Conservation (phyloP, 2,329 filamentous ascomycete genomes). For the Stagonosporopsis tanaceti region DNA sequence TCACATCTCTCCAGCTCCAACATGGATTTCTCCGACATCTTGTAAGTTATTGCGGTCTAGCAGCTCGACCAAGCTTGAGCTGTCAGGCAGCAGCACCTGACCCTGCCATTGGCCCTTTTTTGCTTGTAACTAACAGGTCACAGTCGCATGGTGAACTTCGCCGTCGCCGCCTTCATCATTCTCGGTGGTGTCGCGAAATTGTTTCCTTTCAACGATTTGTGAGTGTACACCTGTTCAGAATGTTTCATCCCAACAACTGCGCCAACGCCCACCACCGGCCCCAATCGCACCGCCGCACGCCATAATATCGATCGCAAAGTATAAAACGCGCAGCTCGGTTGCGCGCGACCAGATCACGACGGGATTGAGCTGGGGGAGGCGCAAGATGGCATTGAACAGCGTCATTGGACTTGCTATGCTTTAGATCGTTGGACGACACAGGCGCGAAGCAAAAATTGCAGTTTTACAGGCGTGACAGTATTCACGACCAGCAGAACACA, state of each 20-base stretch:
- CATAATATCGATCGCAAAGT: not conserved
- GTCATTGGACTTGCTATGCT: not conserved
- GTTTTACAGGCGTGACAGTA: not conserved
- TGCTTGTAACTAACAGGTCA: slow-evolving; percentile 26
- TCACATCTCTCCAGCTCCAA: slow-evolving; percentile 42
- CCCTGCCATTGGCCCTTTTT: slow-evolving; percentile 14
- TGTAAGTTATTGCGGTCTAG: slow-evolving; percentile 66
- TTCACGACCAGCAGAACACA: not conserved
- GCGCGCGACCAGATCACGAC: not conserved
- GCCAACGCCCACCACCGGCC: slow-evolving; percentile 3
- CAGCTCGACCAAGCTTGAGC: slow-evolving; percentile 20
- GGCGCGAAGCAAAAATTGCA: not conserved
- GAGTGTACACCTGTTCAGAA: slow-evolving; percentile 33
- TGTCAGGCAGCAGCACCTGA: slow-evolving; percentile 28
- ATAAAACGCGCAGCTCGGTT: not conserved
- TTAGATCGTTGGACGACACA: not conserved
- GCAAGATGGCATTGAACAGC: not conserved
- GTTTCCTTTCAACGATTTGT: slow-evolving; percentile 59
- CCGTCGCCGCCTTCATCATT: slow-evolving; percentile 84
- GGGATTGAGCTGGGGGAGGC: not conserved
- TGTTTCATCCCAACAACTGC: slow-evolving; percentile 8
- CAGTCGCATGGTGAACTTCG: slow-evolving; percentile 95
- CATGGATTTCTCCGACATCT: slow-evolving; percentile 93
- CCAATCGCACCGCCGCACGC: not conserved
- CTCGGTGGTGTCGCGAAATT: slow-evolving; percentile 81